A percentile compares a stretch with the other conserved stretches of the same genome.
phyloP scores from a whole-genome alignment of 768 basidiomycete species.

The Zangia roseola region DNA sequence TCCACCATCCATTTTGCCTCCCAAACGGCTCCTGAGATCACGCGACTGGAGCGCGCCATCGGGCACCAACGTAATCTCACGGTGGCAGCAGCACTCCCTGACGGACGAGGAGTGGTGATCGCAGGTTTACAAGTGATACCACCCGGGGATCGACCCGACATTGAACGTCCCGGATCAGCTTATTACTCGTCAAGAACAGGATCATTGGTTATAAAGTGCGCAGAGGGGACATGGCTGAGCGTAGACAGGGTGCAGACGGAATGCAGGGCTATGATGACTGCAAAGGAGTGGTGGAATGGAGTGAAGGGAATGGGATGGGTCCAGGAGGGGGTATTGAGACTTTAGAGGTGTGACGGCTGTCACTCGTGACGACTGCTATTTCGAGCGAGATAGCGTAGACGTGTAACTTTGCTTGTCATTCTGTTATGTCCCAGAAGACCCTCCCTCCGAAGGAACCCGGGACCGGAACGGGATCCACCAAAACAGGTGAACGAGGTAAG shows the following conservation, averaged over 20 bases:
- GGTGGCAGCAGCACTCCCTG: slow-evolving; percentile 21
- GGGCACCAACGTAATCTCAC: slow-evolving; percentile 30
- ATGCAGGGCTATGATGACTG: slow-evolving; percentile 50
- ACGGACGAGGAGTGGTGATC: slow-evolving; percentile 25
- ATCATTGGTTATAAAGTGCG: slow-evolving; percentile 55
- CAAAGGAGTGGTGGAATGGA: slow-evolving; percentile 82
- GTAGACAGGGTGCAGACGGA: slow-evolving; percentile 62
- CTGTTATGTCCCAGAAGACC: slow-evolving; percentile 20
- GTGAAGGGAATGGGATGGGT: slow-evolving; percentile 36
- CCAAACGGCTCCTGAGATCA: slow-evolving; percentile 19
- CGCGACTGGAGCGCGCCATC: slow-evolving; percentile 26
- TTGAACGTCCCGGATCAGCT: slow-evolving; percentile 41
- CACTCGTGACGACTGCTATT: slow-evolving; percentile 18
- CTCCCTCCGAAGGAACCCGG: slow-evolving; percentile 15
- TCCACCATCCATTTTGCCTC: slow-evolving; percentile 16
- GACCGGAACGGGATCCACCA: slow-evolving; percentile 15
- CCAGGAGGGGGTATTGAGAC: slow-evolving; percentile 14
- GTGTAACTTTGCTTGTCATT: slow-evolving; percentile 7
- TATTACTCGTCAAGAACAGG: slow-evolving; percentile 39
- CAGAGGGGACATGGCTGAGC: slow-evolving; percentile 47
- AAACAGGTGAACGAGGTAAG: slow-evolving; percentile 33
- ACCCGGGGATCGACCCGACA: not conserved
- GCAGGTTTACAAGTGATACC: slow-evolving; percentile 18
- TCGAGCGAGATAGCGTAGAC: not conserved
- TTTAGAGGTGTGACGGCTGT: slow-evolving; percentile 14